phyloP scores from a whole-genome alignment of 2,329 filamentous ascomycete species.

The Paecilomyces formosus region DNA sequence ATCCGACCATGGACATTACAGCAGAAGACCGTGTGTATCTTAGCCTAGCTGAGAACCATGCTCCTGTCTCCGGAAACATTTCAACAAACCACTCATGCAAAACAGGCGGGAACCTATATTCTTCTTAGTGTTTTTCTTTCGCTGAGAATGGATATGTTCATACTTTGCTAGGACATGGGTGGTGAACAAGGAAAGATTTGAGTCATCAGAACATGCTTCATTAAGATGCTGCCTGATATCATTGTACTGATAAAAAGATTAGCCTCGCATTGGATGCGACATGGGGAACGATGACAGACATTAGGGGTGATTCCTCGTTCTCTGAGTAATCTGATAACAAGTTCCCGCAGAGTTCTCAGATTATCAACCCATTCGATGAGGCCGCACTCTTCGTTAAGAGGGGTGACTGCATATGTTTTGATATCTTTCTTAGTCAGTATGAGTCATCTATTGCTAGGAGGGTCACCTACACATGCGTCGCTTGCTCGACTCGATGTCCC shows the following conservation, averaged over 20 bases:
- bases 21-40: slow-evolving; percentile 89
- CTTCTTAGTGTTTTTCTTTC: slow-evolving; percentile 5
- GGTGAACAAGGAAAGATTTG: slow-evolving; percentile 64
- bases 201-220: slow-evolving; percentile 57
- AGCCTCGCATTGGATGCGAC: not conserved
- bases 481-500: slow-evolving; percentile 82
- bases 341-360: slow-evolving; percentile 86
- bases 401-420: slow-evolving; percentile 93
- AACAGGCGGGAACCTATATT: slow-evolving; percentile 64
- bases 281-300: slow-evolving; percentile 19
- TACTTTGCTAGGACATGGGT: slow-evolving; percentile 49
- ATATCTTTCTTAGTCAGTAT: slow-evolving; percentile 49
- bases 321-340: slow-evolving; percentile 71
- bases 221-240: slow-evolving; percentile 54
- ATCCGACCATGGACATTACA: slow-evolving; percentile 99
- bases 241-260: slow-evolving; percentile 48
- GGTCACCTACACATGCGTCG: slow-evolving; percentile 62
- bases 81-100: slow-evolving; percentile 94
- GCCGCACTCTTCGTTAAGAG: slow-evolving; percentile 93
- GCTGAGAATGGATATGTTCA: slow-evolving; percentile 1
- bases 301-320: slow-evolving; percentile 59
- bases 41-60: slow-evolving; percentile 84
- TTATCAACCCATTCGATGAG: slow-evolving; percentile 99
- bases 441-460: not conserved
- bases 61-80: slow-evolving; percentile 84